Percentiles rank a stretch among this genome's conserved stretches.
Evolutionary conservation across 805 yeast genomes (phyloP).

Genomic region (Isabelozyma rhagii): DNA sequence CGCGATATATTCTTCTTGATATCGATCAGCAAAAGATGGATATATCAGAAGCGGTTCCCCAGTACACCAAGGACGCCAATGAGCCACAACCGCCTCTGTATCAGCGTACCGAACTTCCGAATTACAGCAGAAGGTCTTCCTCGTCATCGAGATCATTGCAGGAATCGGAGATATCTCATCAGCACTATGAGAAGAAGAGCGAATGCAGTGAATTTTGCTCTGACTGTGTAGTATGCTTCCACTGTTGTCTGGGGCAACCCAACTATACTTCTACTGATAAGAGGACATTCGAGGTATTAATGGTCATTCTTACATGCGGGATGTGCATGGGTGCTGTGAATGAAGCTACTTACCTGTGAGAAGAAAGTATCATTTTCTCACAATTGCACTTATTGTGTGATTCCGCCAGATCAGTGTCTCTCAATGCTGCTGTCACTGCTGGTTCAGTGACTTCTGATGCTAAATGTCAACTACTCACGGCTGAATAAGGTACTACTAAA

Average conservation of each 20-base stretch:
- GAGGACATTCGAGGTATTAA: slow-evolving; percentile 3
- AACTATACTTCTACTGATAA: slow-evolving; percentile 8
- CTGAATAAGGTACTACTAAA: too few relatives aligned
- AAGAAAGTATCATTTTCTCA: not conserved
- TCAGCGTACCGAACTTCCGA: not conserved
- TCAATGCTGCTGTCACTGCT: too few relatives aligned
- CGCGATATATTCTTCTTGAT: not conserved
- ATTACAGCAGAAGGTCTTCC: slow-evolving; percentile 2
- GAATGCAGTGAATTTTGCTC: slow-evolving; percentile 11
- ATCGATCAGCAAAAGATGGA: not conserved
- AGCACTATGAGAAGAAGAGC: slow-evolving; percentile 4
- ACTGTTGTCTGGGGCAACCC: slow-evolving; percentile 5
- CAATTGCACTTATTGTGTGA: not conserved
- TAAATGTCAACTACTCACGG: too few relatives aligned
- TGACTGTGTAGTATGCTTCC: slow-evolving; percentile 10
- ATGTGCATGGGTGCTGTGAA: not conserved
- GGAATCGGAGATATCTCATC: slow-evolving; percentile 9
- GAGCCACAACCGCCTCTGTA: slow-evolving; percentile 7
- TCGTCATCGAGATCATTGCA: slow-evolving; percentile 7
- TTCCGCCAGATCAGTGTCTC: too few relatives aligned
- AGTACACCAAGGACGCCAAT: not conserved
- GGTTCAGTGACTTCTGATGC: too few relatives aligned
- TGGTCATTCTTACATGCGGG: slow-evolving; percentile 1
- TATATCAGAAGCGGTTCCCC: not conserved
- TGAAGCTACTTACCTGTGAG: not conserved